These are phyloP conservation scores for Plasmodium yoelii DNA, from an alignment of 169 alveolate species.

Conservation along the genomic window DNA sequence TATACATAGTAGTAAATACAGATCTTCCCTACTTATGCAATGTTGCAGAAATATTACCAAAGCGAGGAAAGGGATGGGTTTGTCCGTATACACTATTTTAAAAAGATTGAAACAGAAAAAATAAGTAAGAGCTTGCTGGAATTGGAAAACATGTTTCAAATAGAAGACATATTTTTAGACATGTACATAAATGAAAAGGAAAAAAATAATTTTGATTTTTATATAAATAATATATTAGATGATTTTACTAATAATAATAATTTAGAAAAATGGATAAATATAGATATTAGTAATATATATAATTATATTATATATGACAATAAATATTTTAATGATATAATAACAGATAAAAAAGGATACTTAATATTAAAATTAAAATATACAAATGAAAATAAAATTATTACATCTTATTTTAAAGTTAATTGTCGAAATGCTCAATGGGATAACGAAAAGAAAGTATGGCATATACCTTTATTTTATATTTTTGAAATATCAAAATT, in stretches of 20 bases:
- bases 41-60: slow-evolving; percentile 24
- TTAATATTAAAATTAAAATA: slow-evolving; percentile 52
- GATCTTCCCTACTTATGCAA: too few species aligned
- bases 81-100: slow-evolving; percentile 38
- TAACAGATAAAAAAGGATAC: slow-evolving; percentile 50
- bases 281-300: slow-evolving; percentile 40
- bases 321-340: slow-evolving; percentile 27
- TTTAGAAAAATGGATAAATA: slow-evolving; percentile 31
- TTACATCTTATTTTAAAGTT: slow-evolving; percentile 68
- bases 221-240: slow-evolving; percentile 13
- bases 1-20: too few species aligned
- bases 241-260: slow-evolving; percentile 10
- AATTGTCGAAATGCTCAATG: slow-evolving; percentile 60
- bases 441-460: slow-evolving; percentile 62
- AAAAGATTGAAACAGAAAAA: slow-evolving; percentile 35
- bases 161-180: slow-evolving; percentile 45
- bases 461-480: slow-evolving; percentile 71
- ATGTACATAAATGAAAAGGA: slow-evolving; percentile 57
- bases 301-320: slow-evolving; percentile 44
- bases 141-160: slow-evolving; percentile 21
- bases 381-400: slow-evolving; percentile 61
- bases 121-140: slow-evolving; percentile 10
- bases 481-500: slow-evolving; percentile 49
- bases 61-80: slow-evolving; percentile 48
- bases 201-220: slow-evolving; percentile 61